phyloP scores from a whole-genome alignment of 1,284 basidiomycete species.

The Melampsora larici-populina region DNA sequence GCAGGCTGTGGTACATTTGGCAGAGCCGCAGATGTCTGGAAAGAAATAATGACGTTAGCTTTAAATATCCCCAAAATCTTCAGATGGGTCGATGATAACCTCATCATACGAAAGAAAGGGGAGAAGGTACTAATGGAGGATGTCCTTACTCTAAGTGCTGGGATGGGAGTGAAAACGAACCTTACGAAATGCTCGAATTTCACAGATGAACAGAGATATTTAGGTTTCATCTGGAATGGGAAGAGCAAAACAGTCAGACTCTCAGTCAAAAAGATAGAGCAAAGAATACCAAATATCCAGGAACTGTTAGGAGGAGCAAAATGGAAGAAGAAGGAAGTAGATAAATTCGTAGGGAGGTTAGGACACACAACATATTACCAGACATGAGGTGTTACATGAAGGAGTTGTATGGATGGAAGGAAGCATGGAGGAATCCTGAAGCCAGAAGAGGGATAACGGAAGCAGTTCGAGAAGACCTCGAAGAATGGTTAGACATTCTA shows the following conservation, averaged over 20 bases:
- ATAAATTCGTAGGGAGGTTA: not conserved
- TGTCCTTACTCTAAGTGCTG: too few species aligned
- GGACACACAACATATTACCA: not conserved
- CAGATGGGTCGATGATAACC: too few species aligned
- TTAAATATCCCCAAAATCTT: not conserved
- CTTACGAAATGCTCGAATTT: not conserved
- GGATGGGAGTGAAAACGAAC: not conserved
- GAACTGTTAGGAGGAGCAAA: not conserved
- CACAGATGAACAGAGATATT: not conserved
- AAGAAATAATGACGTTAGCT: not conserved
- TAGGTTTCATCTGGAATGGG: conserved; percentile 9
- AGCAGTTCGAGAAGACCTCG: not conserved
- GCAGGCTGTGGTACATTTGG: conserved; percentile 2
- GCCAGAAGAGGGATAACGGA: too few species aligned
- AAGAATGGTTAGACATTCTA: not conserved
- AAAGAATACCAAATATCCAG: not conserved
- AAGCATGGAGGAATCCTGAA: not conserved
- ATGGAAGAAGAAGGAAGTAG: not conserved
- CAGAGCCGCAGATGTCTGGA: not conserved
- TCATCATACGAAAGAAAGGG: not conserved
- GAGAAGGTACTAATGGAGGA: not conserved
- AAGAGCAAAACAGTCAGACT: not conserved
- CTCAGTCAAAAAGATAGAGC: not conserved
- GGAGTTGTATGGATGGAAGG: not conserved
- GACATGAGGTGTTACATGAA: not conserved